Evolutionary conservation across 306 rosid species (phyloP).

Genomic region (Fragaria ananassa): DNA sequence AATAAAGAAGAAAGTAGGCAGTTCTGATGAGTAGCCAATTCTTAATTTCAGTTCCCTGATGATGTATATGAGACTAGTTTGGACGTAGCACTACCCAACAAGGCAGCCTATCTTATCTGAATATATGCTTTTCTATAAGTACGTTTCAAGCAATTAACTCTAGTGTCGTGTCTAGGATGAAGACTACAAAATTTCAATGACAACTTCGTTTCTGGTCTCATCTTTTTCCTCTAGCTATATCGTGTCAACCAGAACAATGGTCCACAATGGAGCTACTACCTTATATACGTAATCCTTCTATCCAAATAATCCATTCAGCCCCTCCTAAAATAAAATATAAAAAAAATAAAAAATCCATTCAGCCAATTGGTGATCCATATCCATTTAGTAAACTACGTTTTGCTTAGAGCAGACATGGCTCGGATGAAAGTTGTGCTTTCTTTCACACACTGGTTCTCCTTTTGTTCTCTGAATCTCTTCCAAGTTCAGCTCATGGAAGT

Average conservation of each 20-base stretch:
- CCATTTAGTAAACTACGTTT: no score
- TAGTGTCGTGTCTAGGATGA: neutral
- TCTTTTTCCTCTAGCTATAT: no score
- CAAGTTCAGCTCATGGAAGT: conserved; percentile 19
- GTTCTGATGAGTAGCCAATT: neutral
- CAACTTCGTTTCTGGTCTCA: no score
- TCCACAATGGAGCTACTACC: no score
- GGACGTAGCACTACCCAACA: neutral
- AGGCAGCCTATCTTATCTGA: neutral
- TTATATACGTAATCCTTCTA: no score
- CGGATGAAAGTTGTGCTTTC: conserved; percentile 8
- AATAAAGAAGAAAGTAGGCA: no score
- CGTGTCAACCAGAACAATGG: no score
- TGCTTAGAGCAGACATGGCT: neutral
- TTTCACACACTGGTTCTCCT: conserved; percentile 9
- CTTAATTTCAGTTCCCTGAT: neutral
- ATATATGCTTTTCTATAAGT: neutral
- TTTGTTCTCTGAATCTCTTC: conserved; percentile 17
- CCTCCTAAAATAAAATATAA: no score
- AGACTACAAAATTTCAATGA: no score
- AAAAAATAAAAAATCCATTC: no score
- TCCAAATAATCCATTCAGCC: no score
- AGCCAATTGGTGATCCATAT: no score
- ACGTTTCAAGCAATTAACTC: neutral
- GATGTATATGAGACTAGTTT: neutral